A percentile compares a stretch with the other conserved stretches of the same genome.
Evolutionary conservation across 1,139 yeast species (phyloP).

Genomic region (Yamadazyma sp.): DNA sequence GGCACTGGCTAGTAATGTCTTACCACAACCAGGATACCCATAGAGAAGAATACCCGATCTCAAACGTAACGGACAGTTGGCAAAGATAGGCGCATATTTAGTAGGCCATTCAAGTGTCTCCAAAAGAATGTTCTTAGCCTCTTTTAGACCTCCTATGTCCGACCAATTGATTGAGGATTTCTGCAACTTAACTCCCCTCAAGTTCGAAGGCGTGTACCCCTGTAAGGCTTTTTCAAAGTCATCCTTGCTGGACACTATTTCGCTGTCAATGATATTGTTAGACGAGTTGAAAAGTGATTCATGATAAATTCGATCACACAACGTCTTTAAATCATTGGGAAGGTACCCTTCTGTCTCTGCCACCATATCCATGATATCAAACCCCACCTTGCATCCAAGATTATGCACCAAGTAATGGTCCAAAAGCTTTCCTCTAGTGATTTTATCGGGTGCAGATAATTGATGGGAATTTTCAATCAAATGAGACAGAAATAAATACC

Average conservation of each 20-base stretch:
- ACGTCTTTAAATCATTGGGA: constrained; percentile 74
- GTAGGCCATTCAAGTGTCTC: constrained; percentile 98
- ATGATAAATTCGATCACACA: constrained; percentile 75
- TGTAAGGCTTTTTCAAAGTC: constrained; percentile 59
- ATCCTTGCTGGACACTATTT: constrained; percentile 20
- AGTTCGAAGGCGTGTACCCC: constrained; percentile 75
- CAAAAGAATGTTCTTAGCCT: constrained; percentile 70
- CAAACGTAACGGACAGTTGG: constrained; percentile 79
- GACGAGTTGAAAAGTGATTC: constrained; percentile 47
- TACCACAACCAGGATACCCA: constrained; percentile 98
- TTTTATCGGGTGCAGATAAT: constrained; percentile 70
- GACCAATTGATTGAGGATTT: constrained; percentile 77
- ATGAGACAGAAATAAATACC: constrained; percentile 64
- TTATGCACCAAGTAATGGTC: constrained; percentile 40
- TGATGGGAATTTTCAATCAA: constrained; percentile 63
- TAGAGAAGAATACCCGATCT: constrained; percentile 88
- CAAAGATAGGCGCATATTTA: constrained; percentile 89
- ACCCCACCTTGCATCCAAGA: constrained; percentile 30
- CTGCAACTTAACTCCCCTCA: constrained; percentile 84
- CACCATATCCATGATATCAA: constrained; percentile 71
- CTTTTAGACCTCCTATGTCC: constrained; percentile 84
- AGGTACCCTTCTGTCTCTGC: constrained; percentile 86
- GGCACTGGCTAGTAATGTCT: constrained; percentile 89
- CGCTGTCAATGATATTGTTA: constrained; percentile 12
- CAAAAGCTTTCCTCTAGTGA: constrained; percentile 54